A percentile compares a stretch with the other conserved stretches of the same genome.
phyloP scores from a whole-genome alignment of 768 basidiomycete genomes.

The Gymnopilus dilepis region DNA sequence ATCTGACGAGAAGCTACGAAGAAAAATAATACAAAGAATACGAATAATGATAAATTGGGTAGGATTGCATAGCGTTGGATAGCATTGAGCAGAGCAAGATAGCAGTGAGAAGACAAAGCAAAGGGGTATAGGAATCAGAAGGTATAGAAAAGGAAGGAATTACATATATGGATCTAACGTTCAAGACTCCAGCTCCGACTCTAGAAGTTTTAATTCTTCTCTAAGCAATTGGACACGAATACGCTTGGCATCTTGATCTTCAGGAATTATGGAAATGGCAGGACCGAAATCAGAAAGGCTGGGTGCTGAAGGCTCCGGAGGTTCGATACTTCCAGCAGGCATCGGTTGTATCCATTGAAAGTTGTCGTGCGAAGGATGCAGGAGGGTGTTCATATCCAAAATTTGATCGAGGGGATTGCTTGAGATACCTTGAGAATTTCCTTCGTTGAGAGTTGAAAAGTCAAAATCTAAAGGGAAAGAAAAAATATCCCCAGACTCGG shows the following conservation, averaged over 20 bases:
- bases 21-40: neutral
- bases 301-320: neutral
- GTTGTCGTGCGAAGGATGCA: neutral
- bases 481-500: too few relatives aligned
- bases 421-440: neutral
- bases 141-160: slow-evolving; percentile 2
- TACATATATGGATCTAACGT: neutral
- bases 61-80: neutral
- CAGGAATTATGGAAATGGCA: neutral
- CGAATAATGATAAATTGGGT: neutral
- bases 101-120: neutral
- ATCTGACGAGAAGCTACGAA: neutral
- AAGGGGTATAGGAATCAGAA: neutral
- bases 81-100: slow-evolving; percentile 1
- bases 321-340: neutral
- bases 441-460: neutral
- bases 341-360: neutral
- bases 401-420: neutral
- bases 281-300: neutral
- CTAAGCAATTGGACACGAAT: slow-evolving; percentile 8
- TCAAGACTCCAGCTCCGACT: slow-evolving; percentile 2
- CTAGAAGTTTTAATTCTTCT: slow-evolving; percentile 13
- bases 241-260: slow-evolving; percentile 9
- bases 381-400: neutral
- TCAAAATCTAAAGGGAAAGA: neutral